Percentiles rank a stretch among this genome's conserved stretches.
Evolutionary conservation across 2,329 filamentous ascomycete genomes (phyloP).

Genomic region (Hypoxylon sp.): DNA sequence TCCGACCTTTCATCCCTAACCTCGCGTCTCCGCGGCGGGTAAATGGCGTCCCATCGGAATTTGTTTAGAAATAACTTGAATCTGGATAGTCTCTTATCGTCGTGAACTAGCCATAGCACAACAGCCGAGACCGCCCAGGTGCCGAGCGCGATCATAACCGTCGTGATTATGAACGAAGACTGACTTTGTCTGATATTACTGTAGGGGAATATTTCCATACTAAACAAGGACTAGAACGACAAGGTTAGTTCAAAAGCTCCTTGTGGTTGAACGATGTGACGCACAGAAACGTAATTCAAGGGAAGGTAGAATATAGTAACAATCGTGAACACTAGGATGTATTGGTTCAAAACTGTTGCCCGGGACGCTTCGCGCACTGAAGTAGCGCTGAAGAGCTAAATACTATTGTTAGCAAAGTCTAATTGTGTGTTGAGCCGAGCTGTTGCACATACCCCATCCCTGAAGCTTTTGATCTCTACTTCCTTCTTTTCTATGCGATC

Average conservation of each 20-base stretch:
- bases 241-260: not conserved
- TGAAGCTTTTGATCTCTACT: conserved; percentile 31
- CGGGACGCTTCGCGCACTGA: conserved; percentile 38
- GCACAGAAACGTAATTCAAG: conserved; percentile 33
- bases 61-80: conserved; percentile 13
- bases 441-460: conserved; percentile 30
- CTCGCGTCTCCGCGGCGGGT: not conserved
- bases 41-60: conserved; percentile 6
- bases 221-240: conserved; percentile 27
- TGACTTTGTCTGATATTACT: conserved; percentile 15
- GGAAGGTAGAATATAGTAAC: conserved; percentile 44
- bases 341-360: conserved; percentile 36
- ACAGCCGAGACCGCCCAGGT: conserved; percentile 34
- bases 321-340: conserved; percentile 40
- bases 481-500: conserved; percentile 35
- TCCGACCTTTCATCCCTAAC: conserved; percentile 1
- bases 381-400: conserved; percentile 38
- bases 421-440: not conserved
- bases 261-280: not conserved
- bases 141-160: conserved; percentile 24
- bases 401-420: conserved; percentile 9
- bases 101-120: conserved; percentile 37
- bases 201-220: conserved; percentile 36
- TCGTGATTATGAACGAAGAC: conserved; percentile 30
- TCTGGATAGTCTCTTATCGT: conserved; percentile 26